Conservation (phyloP, 2,329 filamentous ascomycete genomes). For the Aspergillus ochraceus region DNA sequence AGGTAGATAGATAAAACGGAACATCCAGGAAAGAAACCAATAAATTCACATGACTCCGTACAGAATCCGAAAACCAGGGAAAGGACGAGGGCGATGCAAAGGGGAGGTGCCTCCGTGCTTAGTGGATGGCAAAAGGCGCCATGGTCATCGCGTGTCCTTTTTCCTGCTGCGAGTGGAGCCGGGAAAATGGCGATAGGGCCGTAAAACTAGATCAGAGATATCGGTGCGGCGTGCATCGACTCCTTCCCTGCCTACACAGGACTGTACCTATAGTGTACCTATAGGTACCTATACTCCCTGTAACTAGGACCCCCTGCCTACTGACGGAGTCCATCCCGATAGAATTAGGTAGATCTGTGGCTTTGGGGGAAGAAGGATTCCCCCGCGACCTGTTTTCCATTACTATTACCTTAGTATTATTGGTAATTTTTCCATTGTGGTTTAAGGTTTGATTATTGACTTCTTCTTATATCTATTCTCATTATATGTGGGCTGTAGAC, state of each 20-base stretch:
- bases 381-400: neutral
- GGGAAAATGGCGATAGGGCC: constrained; percentile 13
- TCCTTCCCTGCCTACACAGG: neutral
- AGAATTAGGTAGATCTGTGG: constrained; percentile 1
- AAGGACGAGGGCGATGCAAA: no score
- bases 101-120: constrained; percentile 1
- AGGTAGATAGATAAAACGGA: neutral
- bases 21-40: neutral
- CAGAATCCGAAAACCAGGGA: neutral
- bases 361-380: neutral
- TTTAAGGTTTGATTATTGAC: neutral
- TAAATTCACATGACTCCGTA: no score
- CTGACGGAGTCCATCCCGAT: no score
- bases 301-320: no score
- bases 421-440: neutral
- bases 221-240: constrained; percentile 12
- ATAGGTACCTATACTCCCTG: no score
- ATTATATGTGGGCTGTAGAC: neutral
- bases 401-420: neutral
- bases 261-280: no score
- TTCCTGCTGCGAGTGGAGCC: constrained; percentile 17
- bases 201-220: constrained; percentile 15
- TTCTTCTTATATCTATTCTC: neutral
- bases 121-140: constrained; percentile 15
- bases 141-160: constrained; percentile 21